phyloP scores from a whole-genome alignment of 1,284 basidiomycete species.

The Microbotryomycetes sp. region DNA sequence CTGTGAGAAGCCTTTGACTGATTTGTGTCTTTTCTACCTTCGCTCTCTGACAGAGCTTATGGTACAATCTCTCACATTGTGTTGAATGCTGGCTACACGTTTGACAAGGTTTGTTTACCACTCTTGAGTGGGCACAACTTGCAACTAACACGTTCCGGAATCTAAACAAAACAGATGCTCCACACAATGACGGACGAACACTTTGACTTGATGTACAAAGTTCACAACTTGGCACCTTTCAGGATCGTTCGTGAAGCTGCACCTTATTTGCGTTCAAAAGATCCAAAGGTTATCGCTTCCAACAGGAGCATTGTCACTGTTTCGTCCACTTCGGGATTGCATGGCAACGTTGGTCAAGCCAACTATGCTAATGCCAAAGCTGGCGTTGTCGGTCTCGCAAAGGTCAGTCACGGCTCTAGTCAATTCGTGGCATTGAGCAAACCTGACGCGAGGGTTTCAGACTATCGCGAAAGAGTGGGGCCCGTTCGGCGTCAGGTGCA shows the following conservation, averaged over 20 bases:
- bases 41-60: constrained; percentile 40
- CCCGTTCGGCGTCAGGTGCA: constrained; percentile 65
- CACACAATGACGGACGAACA: constrained; percentile 77
- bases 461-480: constrained; percentile 82
- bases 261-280: constrained; percentile 76
- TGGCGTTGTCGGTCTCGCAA: constrained; percentile 63
- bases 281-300: constrained; percentile 43
- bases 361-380: constrained; percentile 64
- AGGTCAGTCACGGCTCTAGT: background rate
- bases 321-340: constrained; percentile 66
- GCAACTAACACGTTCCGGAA: no score
- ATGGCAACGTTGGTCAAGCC: constrained; percentile 74
- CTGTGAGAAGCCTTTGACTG: constrained; percentile 2
- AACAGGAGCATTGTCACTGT: constrained; percentile 66
- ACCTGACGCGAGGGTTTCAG: no score
- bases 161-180: constrained; percentile 51
- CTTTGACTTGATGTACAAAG: constrained; percentile 72
- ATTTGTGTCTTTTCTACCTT: background rate
- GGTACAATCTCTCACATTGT: constrained; percentile 79
- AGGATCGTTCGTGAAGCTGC: constrained; percentile 73
- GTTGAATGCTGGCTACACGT: constrained; percentile 62
- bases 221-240: constrained; percentile 77
- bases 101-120: constrained; percentile 47
- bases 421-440: no score
- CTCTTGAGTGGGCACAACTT: no score